Base-by-base conservation (phyloP, 371 early-diverging fungal genomes). In the Zychaea mexicana region DNA sequence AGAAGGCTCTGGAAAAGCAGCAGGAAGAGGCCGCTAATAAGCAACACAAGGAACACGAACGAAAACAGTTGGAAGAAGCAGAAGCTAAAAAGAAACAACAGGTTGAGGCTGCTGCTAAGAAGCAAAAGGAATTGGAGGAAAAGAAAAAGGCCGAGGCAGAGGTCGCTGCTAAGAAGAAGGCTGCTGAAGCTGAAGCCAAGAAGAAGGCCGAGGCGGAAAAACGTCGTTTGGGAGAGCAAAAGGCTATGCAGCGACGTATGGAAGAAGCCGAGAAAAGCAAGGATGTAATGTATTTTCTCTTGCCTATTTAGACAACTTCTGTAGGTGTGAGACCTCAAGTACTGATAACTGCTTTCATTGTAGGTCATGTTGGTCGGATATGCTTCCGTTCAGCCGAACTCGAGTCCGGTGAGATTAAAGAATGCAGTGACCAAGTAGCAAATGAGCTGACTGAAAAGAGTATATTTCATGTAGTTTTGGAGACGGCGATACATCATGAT, bases 231-330 rank as follows among this genome's bases (percentile, higher is more conserved):
- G 58, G 52, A 24, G 58, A 64, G 49, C 32, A 45, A 38, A 38
- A 65, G 53, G 61, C 57, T 21, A 46, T 47, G 70, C 68, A 64
- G 32, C 24, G 47, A 31, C 72, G 58, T 52, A 49, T 79, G 28
- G 57, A 68, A 33, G 74, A 79, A 33, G 76, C 79, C 9, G 79
- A 79, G 28, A 76, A 75, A 45, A 75, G 69, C 31, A 67, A 67
- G 38, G 64, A 64, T 57, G 64, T 64, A 56, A 55, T n/a, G 42
- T 27, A 6, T n/a, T 27, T 22, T 19, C 24, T 10, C 21, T 30
- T 30, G 26, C 28, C 4, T 9, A n/a, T n/a, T n/a, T n/a, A n/a
- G n/a, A n/a, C n/a, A n/a, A n/a, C n/a, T n/a, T n/a, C n/a, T n/a
- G n/a, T n/a, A n/a, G n/a, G n/a, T n/a, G n/a, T n/a, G n/a, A n/a